Evolutionary conservation across 2,329 filamentous ascomycete genomes (phyloP).

Genomic region (Xylariomycetidae sp.): DNA sequence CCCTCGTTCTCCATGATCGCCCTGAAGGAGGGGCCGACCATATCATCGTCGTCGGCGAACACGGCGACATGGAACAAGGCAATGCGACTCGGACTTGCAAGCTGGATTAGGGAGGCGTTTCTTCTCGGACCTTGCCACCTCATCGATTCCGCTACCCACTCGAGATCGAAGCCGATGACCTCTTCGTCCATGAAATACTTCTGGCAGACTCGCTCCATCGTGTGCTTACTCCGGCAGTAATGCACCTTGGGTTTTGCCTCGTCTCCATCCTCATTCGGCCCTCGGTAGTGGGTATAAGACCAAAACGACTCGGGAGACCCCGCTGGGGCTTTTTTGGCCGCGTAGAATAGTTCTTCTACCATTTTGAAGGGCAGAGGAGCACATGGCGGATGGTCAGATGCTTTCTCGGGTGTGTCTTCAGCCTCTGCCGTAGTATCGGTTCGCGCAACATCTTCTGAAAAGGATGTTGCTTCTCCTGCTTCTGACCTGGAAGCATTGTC

Average conservation of each 20-base stretch:
- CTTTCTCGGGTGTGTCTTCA: constrained; percentile 2
- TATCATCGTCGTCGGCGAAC: constrained; percentile 45
- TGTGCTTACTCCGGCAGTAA: constrained; percentile 65
- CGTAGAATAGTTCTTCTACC: constrained; percentile 36
- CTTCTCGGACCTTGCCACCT: constrained; percentile 47
- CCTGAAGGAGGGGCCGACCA: constrained; percentile 66
- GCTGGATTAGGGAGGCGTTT: constrained; percentile 76
- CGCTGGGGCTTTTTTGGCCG: constrained; percentile 39
- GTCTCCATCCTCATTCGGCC: constrained; percentile 34
- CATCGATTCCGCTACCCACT: constrained; percentile 61
- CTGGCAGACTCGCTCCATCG: constrained; percentile 60
- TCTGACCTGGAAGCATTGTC: too few species aligned
- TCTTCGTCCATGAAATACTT: constrained; percentile 62
- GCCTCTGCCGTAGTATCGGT: neutral
- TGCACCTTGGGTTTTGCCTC: constrained; percentile 59
- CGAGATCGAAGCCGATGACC: constrained; percentile 82
- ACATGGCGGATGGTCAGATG: constrained; percentile 27
- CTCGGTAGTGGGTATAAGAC: constrained; percentile 63
- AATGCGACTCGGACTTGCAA: constrained; percentile 71
- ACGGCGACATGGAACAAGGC: constrained; percentile 75
- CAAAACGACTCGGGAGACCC: constrained; percentile 53
- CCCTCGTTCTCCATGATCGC: constrained; percentile 64
- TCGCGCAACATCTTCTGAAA: neutral
- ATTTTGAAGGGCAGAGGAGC: constrained; percentile 42
- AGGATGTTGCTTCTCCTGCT: neutral